Percentiles rank a stretch among this genome's conserved stretches.
Conservation (phyloP, 2,329 filamentous ascomycete genomes). For the Neofusicoccum kwambonambiense region DNA sequence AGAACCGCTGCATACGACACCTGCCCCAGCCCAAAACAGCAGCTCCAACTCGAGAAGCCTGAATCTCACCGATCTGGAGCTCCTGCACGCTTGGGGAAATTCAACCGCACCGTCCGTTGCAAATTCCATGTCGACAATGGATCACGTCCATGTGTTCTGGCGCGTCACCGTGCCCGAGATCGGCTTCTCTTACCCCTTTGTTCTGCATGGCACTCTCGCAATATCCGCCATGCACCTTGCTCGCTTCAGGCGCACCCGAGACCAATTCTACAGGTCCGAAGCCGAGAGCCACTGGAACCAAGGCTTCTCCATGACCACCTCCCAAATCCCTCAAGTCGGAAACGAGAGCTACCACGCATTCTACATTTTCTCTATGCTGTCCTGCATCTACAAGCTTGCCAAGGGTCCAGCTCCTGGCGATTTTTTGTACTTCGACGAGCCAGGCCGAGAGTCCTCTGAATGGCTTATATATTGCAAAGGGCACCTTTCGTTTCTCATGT, state of each 20-base stretch:
- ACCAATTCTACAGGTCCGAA: neutral
- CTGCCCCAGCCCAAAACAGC: neutral
- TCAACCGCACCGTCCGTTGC: neutral
- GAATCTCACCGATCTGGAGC: constrained; percentile 3
- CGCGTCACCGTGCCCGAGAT: neutral
- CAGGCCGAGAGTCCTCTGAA: neutral
- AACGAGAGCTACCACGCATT: neutral
- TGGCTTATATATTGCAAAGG: constrained; percentile 1
- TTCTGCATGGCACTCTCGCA: neutral
- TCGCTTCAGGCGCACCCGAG: neutral
- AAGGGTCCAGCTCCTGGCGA: constrained; percentile 23
- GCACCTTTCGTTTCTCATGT: neutral
- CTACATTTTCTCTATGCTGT: neutral
- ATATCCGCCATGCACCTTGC: neutral
- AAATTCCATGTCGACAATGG: constrained; percentile 19
- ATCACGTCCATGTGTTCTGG: neutral
- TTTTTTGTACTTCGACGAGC: neutral
- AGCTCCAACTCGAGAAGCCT: neutral
- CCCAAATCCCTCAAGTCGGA: neutral
- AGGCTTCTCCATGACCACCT: neutral
- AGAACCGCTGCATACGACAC: constrained; percentile 11
- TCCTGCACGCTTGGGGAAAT: neutral
- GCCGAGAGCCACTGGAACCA: neutral
- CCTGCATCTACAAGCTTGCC: constrained; percentile 2
- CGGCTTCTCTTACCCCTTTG: neutral